Evolutionary conservation across 306 rosid genomes (phyloP).

Genomic region (Vicia faba): DNA sequence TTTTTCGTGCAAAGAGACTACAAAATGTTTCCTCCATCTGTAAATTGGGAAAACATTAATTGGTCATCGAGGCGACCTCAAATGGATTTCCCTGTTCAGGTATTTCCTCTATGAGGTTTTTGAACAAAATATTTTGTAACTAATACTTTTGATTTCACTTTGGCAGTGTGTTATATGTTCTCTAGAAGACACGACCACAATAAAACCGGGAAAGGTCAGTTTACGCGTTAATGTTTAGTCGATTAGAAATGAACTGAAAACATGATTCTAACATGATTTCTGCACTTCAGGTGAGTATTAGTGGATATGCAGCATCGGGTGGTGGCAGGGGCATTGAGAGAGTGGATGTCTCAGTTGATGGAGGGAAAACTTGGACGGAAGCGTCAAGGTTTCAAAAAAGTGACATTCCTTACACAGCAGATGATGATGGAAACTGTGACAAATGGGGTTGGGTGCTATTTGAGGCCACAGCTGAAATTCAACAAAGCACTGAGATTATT

Average conservation of each 20-base stretch:
- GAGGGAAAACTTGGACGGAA: slow-evolving; percentile 84
- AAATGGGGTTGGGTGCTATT: slow-evolving; percentile 99
- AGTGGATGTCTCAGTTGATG: slow-evolving; percentile 84
- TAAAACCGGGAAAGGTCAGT: slow-evolving; percentile 88
- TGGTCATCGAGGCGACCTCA: slow-evolving; percentile 92
- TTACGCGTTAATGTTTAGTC: slow-evolving; percentile 16
- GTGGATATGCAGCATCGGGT: slow-evolving; percentile 89
- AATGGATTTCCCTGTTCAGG: slow-evolving; percentile 99
- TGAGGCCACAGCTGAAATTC: slow-evolving; percentile 60
- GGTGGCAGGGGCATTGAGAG: slow-evolving; percentile 97
- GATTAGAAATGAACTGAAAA: neutral
- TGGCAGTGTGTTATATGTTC: slow-evolving; percentile 89
- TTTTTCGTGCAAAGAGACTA: slow-evolving; percentile 98
- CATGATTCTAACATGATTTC: slow-evolving; percentile 21
- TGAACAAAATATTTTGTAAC: slow-evolving; percentile 4
- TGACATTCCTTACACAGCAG: slow-evolving; percentile 57
- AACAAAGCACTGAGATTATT: slow-evolving; percentile 58
- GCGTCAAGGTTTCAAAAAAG: slow-evolving; percentile 71
- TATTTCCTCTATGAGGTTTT: slow-evolving; percentile 29
- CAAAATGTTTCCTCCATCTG: slow-evolving; percentile 97
- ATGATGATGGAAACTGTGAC: slow-evolving; percentile 59
- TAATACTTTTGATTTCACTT: slow-evolving; percentile 39
- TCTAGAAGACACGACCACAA: slow-evolving; percentile 66
- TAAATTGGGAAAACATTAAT: slow-evolving; percentile 85
- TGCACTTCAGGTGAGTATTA: slow-evolving; percentile 67